These are phyloP conservation scores for Dactylellina sp. DNA, from an alignment of 2,329 filamentous ascomycete genomes.

Conservation along the genomic window DNA sequence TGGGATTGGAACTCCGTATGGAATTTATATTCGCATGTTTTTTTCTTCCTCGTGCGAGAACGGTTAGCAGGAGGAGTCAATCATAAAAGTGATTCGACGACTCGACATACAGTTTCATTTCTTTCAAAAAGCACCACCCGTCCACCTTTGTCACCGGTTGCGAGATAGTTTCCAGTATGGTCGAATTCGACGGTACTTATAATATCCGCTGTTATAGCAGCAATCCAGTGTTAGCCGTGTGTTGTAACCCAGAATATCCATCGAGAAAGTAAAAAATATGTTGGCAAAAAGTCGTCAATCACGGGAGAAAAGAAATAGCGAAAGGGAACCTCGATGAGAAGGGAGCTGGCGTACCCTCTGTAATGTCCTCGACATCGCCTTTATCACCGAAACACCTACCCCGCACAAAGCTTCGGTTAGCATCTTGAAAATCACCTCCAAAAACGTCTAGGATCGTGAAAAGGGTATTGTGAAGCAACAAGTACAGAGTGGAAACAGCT, in stretches of 20 bases:
- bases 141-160: conserved; percentile 89
- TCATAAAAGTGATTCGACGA: conserved; percentile 4
- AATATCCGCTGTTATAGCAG: conserved; percentile 75
- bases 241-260: neutral
- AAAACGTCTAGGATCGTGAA: conserved; percentile 5
- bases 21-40: conserved; percentile 99
- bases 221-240: conserved; percentile 13
- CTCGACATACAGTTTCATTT: conserved; percentile 85
- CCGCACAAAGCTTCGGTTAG: conserved; percentile 56
- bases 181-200: conserved; percentile 93
- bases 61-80: conserved; percentile 24
- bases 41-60: conserved; percentile 78
- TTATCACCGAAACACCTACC: conserved; percentile 98
- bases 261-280: neutral
- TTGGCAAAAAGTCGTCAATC: conserved; percentile 56
- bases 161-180: conserved; percentile 88
- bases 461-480: conserved; percentile 20
- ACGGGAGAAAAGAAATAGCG: neutral
- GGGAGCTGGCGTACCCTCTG: conserved; percentile 75
- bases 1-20: conserved; percentile 99
- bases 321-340: conserved; percentile 6
- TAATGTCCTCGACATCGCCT: conserved; percentile 98
- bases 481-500: conserved; percentile 17
- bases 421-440: conserved; percentile 8
- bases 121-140: conserved; percentile 87